These are phyloP conservation scores for Nidularia pulvinata DNA, from an alignment of 768 basidiomycete genomes.

Conservation along the genomic window DNA sequence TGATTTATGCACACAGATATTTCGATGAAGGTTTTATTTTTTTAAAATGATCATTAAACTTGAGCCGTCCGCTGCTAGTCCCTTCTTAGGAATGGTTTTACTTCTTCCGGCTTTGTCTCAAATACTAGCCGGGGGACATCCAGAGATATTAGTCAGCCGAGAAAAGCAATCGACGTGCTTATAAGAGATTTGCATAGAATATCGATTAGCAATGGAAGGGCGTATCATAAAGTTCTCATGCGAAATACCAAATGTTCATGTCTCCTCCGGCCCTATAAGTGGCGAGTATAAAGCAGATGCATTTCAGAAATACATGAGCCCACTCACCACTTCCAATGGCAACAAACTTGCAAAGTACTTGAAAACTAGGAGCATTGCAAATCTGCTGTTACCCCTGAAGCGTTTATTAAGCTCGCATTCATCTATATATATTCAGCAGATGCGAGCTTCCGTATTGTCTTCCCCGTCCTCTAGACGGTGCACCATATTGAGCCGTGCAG, in stretches of 20 bases:
- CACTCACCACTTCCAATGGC: conserved; percentile 6
- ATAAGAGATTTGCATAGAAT: conserved; percentile 3
- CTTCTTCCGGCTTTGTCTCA: background rate
- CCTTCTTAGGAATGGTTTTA: too few species aligned
- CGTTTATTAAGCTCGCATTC: background rate
- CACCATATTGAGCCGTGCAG: conserved; percentile 8
- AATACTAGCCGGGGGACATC: conserved; percentile 4
- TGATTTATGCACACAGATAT: too few species aligned
- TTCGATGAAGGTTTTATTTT: too few species aligned
- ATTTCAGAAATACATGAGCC: background rate
- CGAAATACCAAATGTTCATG: conserved; percentile 4
- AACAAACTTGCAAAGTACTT: conserved; percentile 4
- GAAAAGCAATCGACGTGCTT: conserved; percentile 6
- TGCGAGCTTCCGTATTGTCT: conserved; percentile 5
- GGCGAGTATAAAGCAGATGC: background rate
- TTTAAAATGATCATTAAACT: too few species aligned
- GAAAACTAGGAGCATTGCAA: conserved; percentile 5
- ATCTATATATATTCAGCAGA: background rate
- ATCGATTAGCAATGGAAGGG: too few species aligned
- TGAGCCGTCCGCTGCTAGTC: too few species aligned
- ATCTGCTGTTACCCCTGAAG: conserved; percentile 4
- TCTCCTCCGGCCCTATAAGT: conserved; percentile 6
- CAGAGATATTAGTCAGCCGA: conserved; percentile 5
- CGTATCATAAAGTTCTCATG: too few species aligned
- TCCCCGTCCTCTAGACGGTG: conserved; percentile 6